Evolutionary conservation across 176 grass and related monocot genomes (phyloP), one percentile per base, ranked within the genome.

Genomic region (Metroxylon sagu): DNA sequence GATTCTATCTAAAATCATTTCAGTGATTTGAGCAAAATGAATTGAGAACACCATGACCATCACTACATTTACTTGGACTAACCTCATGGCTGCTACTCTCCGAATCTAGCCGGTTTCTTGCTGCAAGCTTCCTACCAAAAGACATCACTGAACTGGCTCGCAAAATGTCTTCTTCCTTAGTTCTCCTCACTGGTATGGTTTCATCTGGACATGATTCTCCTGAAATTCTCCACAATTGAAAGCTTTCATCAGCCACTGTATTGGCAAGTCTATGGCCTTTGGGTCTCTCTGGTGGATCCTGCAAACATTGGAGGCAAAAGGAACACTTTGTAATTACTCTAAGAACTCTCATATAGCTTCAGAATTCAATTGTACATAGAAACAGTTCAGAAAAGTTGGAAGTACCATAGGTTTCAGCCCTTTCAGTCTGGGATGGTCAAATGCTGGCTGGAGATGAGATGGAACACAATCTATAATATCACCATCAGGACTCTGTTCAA

Each of bases 381-480:
- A 2, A 43, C 8, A 1, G 35, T 43, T 12, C 8, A 43, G 8
- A 14, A 43, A 43, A 43, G 2, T 12, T 43, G 2, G 4, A 25
- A 23, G 16, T 91, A 91, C 88, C 85, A 89, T 17, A 48, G 90
- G 79, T 35, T 72, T 71, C 59, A 85, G 64, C 12, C 90, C 76
- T 31, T 62, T 77, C 56, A 95, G 77, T 77, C 85, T 86, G 0
- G 90, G 85, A 62, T 95, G 85, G 74, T 95, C 90, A 83, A 95
- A 95, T 19, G 90, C 85, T 78, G 90, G 90, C 74, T 95, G 90
- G 67, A 85, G 79, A 76, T 89, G 82, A 50, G 80, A 69, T 68
- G 73, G 79, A 19, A 95, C 90, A 71, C 90, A 95, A 54, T 95
- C 90, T 68, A 95, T 86, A 66, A 86, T 23, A 72, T 95, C 89